Base-by-base conservation (phyloP, 2,329 filamentous ascomycete genomes). In the Didymella segeticola region DNA sequence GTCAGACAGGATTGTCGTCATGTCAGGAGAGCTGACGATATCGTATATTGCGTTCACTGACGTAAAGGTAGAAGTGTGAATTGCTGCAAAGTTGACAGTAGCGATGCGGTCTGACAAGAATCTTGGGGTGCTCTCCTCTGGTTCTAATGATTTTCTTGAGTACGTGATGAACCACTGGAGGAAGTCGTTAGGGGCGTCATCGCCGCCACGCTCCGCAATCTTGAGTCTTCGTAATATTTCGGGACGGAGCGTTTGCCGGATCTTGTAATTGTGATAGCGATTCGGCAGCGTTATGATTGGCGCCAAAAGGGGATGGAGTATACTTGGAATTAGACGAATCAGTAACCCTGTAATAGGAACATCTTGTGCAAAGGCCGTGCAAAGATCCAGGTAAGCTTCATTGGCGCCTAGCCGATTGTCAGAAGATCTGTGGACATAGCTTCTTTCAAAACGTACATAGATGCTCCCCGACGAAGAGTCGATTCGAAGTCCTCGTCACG, bases 141-240 rank as follows among this genome's bases (percentile, higher is more conserved):
- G 42, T 10, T 45, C 42, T 4, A 43, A 20, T 4, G 42, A 43
- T 12, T 34, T 43, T 12, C 19, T 22, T 19, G 42, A 29, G 10
- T 43, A 43, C 6, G 42, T 34, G 8, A 43, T 33, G 14, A 23
- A 33, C 42, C 42, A 43, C 22, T 43, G 42, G 1, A 43, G 42
- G 42, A 43, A 43, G 15, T 43, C 42, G 11, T 43, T 43, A 8
- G 42, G 42, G 23, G 29, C 42, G 26, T 43, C 42, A 10, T 43
- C 29, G 8, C 8, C 29, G 8, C 42, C 29, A 10, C 29, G 42
- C 20, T 43, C 42, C 5, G 29, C 42, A 8, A 43, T 43, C 30
- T 25, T 14, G 14, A 43, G 42, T 14, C 42, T 33, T 33, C 30
- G 42, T n/a, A 43, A 17, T 14, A 43, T 43, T 22, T 43, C 42